These are phyloP conservation scores for Hypoxylon sp. DNA, from an alignment of 2,329 filamentous ascomycete species.

Conservation along the genomic window DNA sequence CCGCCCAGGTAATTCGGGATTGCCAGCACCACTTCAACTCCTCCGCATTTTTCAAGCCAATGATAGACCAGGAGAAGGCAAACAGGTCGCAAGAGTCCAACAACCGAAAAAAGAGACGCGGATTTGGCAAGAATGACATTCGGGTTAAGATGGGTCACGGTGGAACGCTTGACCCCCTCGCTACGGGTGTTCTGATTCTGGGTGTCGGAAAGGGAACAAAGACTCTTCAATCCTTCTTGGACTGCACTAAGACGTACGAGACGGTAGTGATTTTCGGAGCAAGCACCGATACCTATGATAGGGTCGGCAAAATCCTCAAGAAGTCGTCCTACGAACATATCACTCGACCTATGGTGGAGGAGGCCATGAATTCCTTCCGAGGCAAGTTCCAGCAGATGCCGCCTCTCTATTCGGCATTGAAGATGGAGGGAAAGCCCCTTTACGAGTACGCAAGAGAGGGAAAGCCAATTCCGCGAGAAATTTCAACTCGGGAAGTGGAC, in stretches of 20 bases:
- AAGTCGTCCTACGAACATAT: slow-evolving; percentile 82
- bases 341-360: slow-evolving; percentile 81
- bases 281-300: slow-evolving; percentile 92
- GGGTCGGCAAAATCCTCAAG: slow-evolving; percentile 83
- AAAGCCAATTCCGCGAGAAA: slow-evolving; percentile 85
- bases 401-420: slow-evolving; percentile 91
- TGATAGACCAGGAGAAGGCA: slow-evolving; percentile 73
- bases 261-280: slow-evolving; percentile 89
- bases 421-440: slow-evolving; percentile 91
- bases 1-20: slow-evolving; percentile 89
- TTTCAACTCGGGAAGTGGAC: slow-evolving; percentile 82
- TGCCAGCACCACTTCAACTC: slow-evolving; percentile 86
- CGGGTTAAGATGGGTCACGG: slow-evolving; percentile 96
- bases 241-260: slow-evolving; percentile 94
- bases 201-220: slow-evolving; percentile 93
- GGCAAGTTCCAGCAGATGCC: slow-evolving; percentile 91
- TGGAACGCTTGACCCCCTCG: slow-evolving; percentile 92
- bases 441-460: slow-evolving; percentile 97
- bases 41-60: slow-evolving; percentile 81
- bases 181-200: slow-evolving; percentile 90
- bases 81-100: slow-evolving; percentile 68
- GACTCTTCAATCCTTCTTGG: slow-evolving; percentile 78
- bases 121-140: slow-evolving; percentile 66
- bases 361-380: slow-evolving; percentile 78
- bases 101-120: slow-evolving; percentile 69